These are phyloP conservation scores for Boeremia lycopersici DNA, from an alignment of 2,329 filamentous ascomycete genomes.

Conservation along the genomic window DNA sequence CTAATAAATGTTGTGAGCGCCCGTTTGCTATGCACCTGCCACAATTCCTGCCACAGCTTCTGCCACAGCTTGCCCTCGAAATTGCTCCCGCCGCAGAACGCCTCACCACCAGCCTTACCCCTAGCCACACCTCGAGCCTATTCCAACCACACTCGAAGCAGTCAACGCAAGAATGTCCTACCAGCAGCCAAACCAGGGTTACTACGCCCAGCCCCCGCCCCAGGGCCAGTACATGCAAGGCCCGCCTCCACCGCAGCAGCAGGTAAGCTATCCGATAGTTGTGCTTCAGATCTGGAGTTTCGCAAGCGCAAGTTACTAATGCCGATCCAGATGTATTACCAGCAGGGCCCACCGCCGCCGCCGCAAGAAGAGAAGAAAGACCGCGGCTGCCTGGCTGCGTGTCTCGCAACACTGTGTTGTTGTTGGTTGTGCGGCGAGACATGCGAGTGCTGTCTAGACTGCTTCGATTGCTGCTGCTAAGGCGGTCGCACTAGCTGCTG, in stretches of 20 bases:
- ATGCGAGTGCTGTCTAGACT: conserved; percentile 45
- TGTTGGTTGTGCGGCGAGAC: conserved; percentile 46
- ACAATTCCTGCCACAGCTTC: background rate
- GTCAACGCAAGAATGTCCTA: conserved; percentile 18
- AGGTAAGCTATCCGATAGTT: conserved; percentile 19
- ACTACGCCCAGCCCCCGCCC: conserved; percentile 36
- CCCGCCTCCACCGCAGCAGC: conserved; percentile 34
- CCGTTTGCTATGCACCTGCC: background rate
- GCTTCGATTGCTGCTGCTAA: conserved; percentile 40
- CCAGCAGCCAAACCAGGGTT: conserved; percentile 26
- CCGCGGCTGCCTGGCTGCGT: conserved; percentile 40
- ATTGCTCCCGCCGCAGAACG: background rate
- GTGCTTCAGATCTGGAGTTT: too few relatives aligned
- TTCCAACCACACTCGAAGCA: background rate
- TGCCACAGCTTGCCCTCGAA: background rate
- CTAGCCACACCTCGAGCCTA: conserved; percentile 17
- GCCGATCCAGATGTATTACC: conserved; percentile 34
- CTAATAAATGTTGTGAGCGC: background rate
- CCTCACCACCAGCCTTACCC: background rate
- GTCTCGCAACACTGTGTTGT: conserved; percentile 45
- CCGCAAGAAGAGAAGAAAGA: conserved; percentile 39
- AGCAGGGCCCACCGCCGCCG: conserved; percentile 29
- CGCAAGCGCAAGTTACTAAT: too few relatives aligned
- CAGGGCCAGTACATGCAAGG: conserved; percentile 33
- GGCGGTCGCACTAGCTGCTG: background rate